These are phyloP conservation scores for Hygrocybe coccinea DNA, from an alignment of 768 basidiomycete species.

Conservation along the genomic window DNA sequence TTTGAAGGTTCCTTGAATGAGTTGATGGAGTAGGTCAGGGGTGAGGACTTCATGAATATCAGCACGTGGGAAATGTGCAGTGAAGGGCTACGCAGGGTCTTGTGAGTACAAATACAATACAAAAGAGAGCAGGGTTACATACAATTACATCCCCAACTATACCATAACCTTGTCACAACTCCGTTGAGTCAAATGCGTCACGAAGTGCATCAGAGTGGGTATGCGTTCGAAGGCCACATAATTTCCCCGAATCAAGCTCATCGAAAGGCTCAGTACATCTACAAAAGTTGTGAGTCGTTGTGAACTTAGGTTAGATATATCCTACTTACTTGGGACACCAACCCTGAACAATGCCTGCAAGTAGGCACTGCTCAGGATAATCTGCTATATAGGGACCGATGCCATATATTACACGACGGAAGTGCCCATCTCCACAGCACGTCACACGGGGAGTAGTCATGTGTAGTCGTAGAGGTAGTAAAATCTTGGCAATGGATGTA, in stretches of 20 bases:
- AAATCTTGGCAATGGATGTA: slow-evolving; percentile 19
- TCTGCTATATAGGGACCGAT: slow-evolving; percentile 37
- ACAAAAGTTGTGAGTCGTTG: too few relatives aligned
- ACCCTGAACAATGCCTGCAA: slow-evolving; percentile 29
- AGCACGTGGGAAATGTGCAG: slow-evolving; percentile 30
- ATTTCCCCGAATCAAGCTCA: too few relatives aligned
- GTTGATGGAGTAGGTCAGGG: slow-evolving; percentile 34
- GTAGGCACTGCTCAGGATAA: slow-evolving; percentile 34
- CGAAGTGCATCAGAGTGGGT: too few relatives aligned
- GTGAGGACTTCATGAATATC: slow-evolving; percentile 31
- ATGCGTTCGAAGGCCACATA: too few relatives aligned
- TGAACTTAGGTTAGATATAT: too few relatives aligned
- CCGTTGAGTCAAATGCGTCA: too few relatives aligned
- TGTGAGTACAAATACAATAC: neutral
- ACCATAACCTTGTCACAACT: too few relatives aligned
- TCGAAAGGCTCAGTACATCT: too few relatives aligned
- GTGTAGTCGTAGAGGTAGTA: slow-evolving; percentile 14
- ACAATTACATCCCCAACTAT: too few relatives aligned
- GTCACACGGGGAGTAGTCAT: slow-evolving; percentile 26
- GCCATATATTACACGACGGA: slow-evolving; percentile 23
- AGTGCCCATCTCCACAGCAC: slow-evolving; percentile 28
- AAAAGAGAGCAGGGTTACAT: too few relatives aligned
- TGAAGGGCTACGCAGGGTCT: slow-evolving; percentile 35
- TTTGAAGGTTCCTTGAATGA: slow-evolving; percentile 41
- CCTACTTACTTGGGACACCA: too few relatives aligned